Evolutionary conservation across 2,329 filamentous ascomycete genomes (phyloP).

Genomic region (Mycosphaerelloides madeirae): DNA sequence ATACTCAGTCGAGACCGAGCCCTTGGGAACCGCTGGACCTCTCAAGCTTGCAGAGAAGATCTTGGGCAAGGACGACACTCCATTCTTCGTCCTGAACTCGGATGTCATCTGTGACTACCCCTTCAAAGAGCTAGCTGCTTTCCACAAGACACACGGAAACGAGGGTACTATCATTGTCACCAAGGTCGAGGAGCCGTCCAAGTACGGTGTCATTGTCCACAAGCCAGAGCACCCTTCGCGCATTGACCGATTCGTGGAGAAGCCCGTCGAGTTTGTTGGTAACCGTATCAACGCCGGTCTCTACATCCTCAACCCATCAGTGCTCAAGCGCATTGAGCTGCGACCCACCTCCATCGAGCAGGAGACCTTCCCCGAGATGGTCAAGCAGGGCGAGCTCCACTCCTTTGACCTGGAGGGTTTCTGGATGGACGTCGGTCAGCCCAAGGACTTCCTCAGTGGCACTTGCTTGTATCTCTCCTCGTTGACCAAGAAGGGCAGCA

Average conservation of each 20-base stretch:
- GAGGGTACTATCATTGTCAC: constrained; percentile 98
- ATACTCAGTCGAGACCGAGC: constrained; percentile 94
- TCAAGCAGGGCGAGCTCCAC: constrained; percentile 83
- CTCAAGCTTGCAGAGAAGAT: constrained; percentile 92
- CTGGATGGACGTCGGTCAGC: constrained; percentile 99
- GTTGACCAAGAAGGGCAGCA: constrained; percentile 81
- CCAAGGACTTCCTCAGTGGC: constrained; percentile 94
- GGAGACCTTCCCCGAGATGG: constrained; percentile 95
- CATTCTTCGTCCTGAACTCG: constrained; percentile 98
- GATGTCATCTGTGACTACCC: constrained; percentile 98
- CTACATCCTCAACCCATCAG: constrained; percentile 92
- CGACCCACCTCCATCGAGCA: constrained; percentile 97
- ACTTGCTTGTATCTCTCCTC: constrained; percentile 95
- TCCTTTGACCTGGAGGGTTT: constrained; percentile 95
- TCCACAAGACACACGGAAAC: constrained; percentile 88
- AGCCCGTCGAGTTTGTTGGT: constrained; percentile 96
- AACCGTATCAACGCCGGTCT: constrained; percentile 99
- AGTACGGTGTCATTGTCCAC: constrained; percentile 98
- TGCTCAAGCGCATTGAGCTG: constrained; percentile 87
- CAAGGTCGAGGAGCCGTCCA: constrained; percentile 97
- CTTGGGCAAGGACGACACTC: constrained; percentile 84
- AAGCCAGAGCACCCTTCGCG: constrained; percentile 84
- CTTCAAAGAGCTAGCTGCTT: constrained; percentile 80
- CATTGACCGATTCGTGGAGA: constrained; percentile 99
- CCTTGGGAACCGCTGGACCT: constrained; percentile 88